Evolutionary conservation across 108 stramenopile species (phyloP), one percentile per base, ranked within the genome.

Genomic region (Schizochytrium sp.): DNA sequence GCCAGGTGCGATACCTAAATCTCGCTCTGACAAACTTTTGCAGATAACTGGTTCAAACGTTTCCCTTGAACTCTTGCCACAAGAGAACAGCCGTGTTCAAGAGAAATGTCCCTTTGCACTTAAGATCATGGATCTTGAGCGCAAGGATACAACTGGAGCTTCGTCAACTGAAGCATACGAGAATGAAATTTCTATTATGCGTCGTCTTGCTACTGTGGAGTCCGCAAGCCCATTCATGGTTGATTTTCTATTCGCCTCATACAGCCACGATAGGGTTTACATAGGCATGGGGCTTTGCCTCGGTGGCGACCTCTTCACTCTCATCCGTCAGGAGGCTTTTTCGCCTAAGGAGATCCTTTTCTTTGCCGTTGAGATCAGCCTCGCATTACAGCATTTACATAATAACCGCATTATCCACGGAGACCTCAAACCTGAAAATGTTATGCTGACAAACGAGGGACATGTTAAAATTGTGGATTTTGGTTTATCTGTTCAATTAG

Each of bases 251-350:
- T 60, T 58, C 59, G 90, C 94, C 8, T 95, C 90, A 89, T 93
- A 95, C 87, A 88, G 88, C 45, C 59, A 61, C 3, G 3, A 58
- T 46, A 88, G 57, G 42, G 88, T 94, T 12, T 95, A 94, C 88
- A 93, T 95, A 88, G 89, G 92, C 12, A 60, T 95, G 17, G 95
- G 94, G 92, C 91, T 93, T 5, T 87, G 94, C 46, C 88, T 90
- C 41, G 95, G 95, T 44, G 95, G 95, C 49, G 94, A 94, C 73
- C 89, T 95, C 19, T 95, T 93, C 89, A 92, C 93, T 50, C 64
- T 90, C 46, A 72, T 94, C 44, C 57, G 90, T 8, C 90, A 89
- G 61, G 94, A 93, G 3, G 92, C 72, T 28, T 92, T 95, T 40
- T 53, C 38, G 8, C 76, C 76, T 8, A 55, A 49, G 47, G 76